Evolutionary conservation across 495 filamentous ascomycete genomes (phyloP).

Genomic region (Cetradonia linearis): DNA sequence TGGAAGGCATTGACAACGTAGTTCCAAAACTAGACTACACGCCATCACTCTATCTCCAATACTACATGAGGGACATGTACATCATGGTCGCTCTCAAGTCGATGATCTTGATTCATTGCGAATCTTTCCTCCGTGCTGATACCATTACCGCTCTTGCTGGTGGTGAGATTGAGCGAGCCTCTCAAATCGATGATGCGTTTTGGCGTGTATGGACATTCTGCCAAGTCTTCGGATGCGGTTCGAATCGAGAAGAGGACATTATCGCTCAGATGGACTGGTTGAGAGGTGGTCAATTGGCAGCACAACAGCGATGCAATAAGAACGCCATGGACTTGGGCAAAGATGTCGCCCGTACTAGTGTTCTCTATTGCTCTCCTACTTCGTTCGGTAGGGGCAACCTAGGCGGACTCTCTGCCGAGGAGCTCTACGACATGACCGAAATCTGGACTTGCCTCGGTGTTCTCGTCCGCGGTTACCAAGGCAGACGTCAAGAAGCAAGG

Average conservation of each 20-base stretch:
- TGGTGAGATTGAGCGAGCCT: conserved; percentile 37
- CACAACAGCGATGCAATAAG: conserved; percentile 30
- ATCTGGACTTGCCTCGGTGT: conserved; percentile 55
- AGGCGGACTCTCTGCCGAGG: conserved; percentile 42
- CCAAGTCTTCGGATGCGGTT: conserved; percentile 51
- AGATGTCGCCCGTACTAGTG: conserved; percentile 40
- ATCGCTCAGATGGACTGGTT: conserved; percentile 58
- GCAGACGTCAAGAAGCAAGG: conserved; percentile 44
- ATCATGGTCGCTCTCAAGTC: conserved; percentile 50
- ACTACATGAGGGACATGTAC: conserved; percentile 48
- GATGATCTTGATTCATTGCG: conserved; percentile 48
- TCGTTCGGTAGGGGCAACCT: conserved; percentile 51
- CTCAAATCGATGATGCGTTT: conserved; percentile 53
- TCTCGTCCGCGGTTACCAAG: conserved; percentile 48
- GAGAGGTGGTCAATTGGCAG: conserved; percentile 44
- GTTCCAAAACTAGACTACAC: conserved; percentile 48
- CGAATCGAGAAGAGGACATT: conserved; percentile 50
- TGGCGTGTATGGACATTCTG: conserved; percentile 66
- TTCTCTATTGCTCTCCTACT: conserved; percentile 46
- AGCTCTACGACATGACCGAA: conserved; percentile 57
- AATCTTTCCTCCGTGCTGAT: conserved; percentile 47
- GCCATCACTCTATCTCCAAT: conserved; percentile 44
- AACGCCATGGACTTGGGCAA: conserved; percentile 36
- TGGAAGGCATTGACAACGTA: conserved; percentile 38
- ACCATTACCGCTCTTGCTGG: conserved; percentile 47